Evolutionary conservation across 148 eudicot genomes (phyloP).

Genomic region (Beta vulgaris): DNA sequence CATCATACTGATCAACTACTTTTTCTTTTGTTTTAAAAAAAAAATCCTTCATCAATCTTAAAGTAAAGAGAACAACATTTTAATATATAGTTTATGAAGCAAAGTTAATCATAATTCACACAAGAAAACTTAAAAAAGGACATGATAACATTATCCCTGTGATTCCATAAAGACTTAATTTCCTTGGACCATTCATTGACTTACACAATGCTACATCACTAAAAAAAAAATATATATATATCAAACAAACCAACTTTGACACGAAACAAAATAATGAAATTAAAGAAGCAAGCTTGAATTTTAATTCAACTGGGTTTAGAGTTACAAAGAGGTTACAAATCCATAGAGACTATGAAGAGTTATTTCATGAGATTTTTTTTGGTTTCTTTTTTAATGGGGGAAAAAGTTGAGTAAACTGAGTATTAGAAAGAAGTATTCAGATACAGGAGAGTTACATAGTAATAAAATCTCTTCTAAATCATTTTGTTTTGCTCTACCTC

Average conservation of each 20-base stretch:
- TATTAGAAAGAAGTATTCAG: not conserved
- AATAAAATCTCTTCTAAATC: conserved; percentile 1
- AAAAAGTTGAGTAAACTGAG: not conserved
- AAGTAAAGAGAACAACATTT: too few species aligned
- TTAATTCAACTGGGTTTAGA: conserved; percentile 9
- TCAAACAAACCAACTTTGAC: not conserved
- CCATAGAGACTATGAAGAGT: conserved; percentile 27
- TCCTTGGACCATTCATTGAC: not conserved
- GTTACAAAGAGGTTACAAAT: conserved; percentile 21
- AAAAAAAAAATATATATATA: not conserved
- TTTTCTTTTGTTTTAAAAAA: too few species aligned
- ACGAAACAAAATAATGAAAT: not conserved
- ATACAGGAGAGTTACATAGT: conserved; percentile 5
- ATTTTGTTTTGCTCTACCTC: conserved; percentile 10
- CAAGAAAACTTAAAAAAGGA: not conserved
- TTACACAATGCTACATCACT: not conserved
- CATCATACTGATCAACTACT: too few species aligned
- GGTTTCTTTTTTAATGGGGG: not conserved
- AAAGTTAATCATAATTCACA: not conserved
- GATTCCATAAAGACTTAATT: not conserved
- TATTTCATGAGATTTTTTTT: not conserved
- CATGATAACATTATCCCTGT: not conserved
- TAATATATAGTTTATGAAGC: not conserved
- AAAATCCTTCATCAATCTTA: too few species aligned
- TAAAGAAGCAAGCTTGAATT: conserved; percentile 17